phyloP scores from a whole-genome alignment of 495 filamentous ascomycete species.

The Neurospora sp. region DNA sequence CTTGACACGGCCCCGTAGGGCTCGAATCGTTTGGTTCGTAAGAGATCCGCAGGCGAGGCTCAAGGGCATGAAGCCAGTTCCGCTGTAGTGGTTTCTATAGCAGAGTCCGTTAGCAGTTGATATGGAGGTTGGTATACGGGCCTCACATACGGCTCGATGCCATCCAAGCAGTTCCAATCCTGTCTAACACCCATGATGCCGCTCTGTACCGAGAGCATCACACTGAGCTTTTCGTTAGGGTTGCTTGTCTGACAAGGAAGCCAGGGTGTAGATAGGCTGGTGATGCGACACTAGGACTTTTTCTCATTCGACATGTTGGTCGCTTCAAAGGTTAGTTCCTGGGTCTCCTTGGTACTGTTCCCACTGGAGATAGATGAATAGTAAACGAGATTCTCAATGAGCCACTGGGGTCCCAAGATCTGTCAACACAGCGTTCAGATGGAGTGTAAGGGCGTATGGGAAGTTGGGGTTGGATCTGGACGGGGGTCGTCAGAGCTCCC shows the following conservation, averaged over 20 bases:
- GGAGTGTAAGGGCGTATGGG: slow-evolving; percentile 13
- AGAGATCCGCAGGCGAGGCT: no score
- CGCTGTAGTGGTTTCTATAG: no score
- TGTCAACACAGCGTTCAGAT: slow-evolving; percentile 9
- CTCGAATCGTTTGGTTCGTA: no score
- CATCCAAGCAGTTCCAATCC: slow-evolving; percentile 14
- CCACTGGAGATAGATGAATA: not conserved
- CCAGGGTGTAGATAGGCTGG: slow-evolving; percentile 10
- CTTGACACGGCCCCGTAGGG: no score
- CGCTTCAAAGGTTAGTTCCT: slow-evolving; percentile 7
- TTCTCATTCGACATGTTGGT: slow-evolving; percentile 11
- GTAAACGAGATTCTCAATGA: slow-evolving; percentile 8
- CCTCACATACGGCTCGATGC: slow-evolving; percentile 8
- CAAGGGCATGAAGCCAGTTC: no score
- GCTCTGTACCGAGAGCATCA: slow-evolving; percentile 9
- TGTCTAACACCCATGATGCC: slow-evolving; percentile 13
- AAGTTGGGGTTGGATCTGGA: slow-evolving; percentile 13
- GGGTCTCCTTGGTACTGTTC: not conserved
- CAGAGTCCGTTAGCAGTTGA: not conserved
- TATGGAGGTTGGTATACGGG: not conserved
- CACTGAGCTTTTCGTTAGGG: not conserved
- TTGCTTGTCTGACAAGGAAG: slow-evolving; percentile 6
- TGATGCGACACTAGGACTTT: no score
- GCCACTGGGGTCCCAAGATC: slow-evolving; percentile 12
- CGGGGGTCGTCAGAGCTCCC: slow-evolving; percentile 7